These are phyloP conservation scores for Brassica nigra DNA, from an alignment of 345 rosid genomes.

Conservation along the genomic window DNA sequence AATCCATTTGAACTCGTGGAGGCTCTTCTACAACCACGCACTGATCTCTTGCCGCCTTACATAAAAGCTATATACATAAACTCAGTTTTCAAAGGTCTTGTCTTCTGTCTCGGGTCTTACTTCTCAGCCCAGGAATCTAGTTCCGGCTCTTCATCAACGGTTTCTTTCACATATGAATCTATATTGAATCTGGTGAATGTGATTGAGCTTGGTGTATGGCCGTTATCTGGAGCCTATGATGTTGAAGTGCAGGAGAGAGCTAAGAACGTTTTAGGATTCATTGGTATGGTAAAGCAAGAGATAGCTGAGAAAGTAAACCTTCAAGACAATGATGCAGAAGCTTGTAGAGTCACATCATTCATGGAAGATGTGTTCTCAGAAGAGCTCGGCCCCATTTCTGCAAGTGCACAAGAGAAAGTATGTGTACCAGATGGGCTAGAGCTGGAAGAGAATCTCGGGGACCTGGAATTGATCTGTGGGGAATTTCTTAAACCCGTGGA, in stretches of 20 bases:
- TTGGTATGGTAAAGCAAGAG: slow-evolving; percentile 58
- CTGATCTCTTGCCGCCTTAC: slow-evolving; percentile 65
- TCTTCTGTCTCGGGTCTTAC: slow-evolving; percentile 53
- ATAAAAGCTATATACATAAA: slow-evolving; percentile 71
- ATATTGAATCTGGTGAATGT: slow-evolving; percentile 52
- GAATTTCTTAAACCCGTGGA: slow-evolving; percentile 46
- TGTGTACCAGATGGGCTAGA: slow-evolving; percentile 62
- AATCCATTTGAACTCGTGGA: slow-evolving; percentile 72
- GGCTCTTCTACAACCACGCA: slow-evolving; percentile 86
- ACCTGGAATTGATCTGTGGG: slow-evolving; percentile 63
- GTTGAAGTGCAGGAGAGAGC: slow-evolving; percentile 88
- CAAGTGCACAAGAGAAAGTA: slow-evolving; percentile 66
- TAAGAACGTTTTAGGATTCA: slow-evolving; percentile 65
- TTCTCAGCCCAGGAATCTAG: slow-evolving; percentile 40
- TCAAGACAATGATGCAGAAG: slow-evolving; percentile 37
- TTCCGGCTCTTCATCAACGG: slow-evolving; percentile 36
- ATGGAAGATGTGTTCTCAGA: slow-evolving; percentile 65
- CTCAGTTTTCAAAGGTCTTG: slow-evolving; percentile 57
- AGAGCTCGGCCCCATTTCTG: slow-evolving; percentile 75
- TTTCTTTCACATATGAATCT: slow-evolving; percentile 48
- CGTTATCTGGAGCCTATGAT: slow-evolving; percentile 44
- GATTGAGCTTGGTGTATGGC: not conserved
- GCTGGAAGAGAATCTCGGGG: slow-evolving; percentile 71
- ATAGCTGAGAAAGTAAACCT: slow-evolving; percentile 38
- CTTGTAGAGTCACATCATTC: slow-evolving; percentile 47